Base-by-base conservation (phyloP, 2,329 filamentous ascomycete genomes). In the Plectosphaerella sp. region DNA sequence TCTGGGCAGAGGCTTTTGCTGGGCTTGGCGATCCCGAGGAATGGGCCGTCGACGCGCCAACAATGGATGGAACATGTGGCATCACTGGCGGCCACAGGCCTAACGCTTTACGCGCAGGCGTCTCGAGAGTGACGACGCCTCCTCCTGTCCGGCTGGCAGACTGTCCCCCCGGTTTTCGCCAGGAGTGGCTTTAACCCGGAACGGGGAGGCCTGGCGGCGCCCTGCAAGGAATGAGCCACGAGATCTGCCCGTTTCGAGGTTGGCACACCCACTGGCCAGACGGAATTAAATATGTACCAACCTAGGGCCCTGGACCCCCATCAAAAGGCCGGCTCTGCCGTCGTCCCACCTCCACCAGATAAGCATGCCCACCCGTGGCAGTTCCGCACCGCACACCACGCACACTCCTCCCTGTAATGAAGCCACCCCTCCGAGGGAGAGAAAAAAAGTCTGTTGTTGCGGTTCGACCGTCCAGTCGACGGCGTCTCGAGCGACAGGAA, bases 161-260 rank as follows among this genome's bases (percentile, higher is more conserved):
- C 51, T 45, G 15, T 41, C 37, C 37, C 37, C 16, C 37, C 28
- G 28, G 28, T 33, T 33, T 33, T 39, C 14, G 18, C 41, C n/a
- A 43, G 42, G 22, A 36, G 28, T 58, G 50, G 56, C 50, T 52
- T 57, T 53, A 47, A 52, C 50, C 52, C 56, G 54, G 53, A 57
- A 49, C 50, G 37, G 36, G 22, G 51, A 55, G 50, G 36, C 36
- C 54, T 52, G 48, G 45, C 48, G 48, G 22, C 28, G 55, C 51
- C 54, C 55, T 58, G 53, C 56, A 58, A 53, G 55, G 55, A 58
- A 55, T 41, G 52, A 54, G 52, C 56, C 55, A 53, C 53, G 51
- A 58, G 56, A 58, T 58, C 56, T 57, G 52, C 53, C 56, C 56
- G 56, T 58, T 58, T 58, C 56, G 51, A 55, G 48, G 42, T 49